A percentile compares a stretch with the other conserved stretches of the same genome.
These are phyloP conservation scores for Verbascum thapsus DNA, from an alignment of 257 asterid genomes.

Conservation along the genomic window DNA sequence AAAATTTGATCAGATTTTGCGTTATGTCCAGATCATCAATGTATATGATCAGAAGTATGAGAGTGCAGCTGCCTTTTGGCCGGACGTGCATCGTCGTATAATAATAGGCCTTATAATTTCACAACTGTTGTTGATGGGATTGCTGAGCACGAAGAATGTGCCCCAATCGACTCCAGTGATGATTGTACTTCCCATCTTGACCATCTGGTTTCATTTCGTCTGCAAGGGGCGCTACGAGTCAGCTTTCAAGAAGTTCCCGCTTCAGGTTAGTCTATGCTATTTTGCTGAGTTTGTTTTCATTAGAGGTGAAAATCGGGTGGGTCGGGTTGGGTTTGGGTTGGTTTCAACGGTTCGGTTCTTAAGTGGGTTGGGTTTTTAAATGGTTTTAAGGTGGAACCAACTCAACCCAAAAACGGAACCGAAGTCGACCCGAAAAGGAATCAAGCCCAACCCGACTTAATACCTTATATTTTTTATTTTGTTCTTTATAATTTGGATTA, in stretches of 20 bases:
- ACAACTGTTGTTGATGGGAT: slow-evolving; percentile 77
- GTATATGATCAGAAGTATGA: slow-evolving; percentile 89
- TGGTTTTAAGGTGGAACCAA: no score
- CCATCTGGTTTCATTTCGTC: slow-evolving; percentile 79
- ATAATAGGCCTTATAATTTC: slow-evolving; percentile 68
- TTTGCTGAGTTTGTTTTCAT: slow-evolving; percentile 13
- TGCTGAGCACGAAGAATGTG: slow-evolving; percentile 70
- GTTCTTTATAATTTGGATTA: no score
- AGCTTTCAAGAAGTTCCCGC: slow-evolving; percentile 72
- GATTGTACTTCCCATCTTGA: slow-evolving; percentile 70
- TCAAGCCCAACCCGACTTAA: no score
- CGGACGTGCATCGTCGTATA: slow-evolving; percentile 82
- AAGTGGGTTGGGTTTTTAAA: no score
- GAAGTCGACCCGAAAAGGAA: no score
- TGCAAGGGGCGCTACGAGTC: slow-evolving; percentile 89
- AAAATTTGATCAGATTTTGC: slow-evolving; percentile 1
- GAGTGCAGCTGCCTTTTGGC: slow-evolving; percentile 88
- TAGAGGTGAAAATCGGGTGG: no score
- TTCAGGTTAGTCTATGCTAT: slow-evolving; percentile 61
- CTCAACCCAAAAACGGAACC: no score
- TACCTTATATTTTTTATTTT: no score
- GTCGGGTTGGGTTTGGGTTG: no score
- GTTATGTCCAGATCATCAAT: slow-evolving; percentile 78
- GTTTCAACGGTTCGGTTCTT: no score
- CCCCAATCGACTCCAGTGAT: slow-evolving; percentile 70